Base-by-base conservation (phyloP, 345 rosid genomes). In the Citrus australasica region DNA sequence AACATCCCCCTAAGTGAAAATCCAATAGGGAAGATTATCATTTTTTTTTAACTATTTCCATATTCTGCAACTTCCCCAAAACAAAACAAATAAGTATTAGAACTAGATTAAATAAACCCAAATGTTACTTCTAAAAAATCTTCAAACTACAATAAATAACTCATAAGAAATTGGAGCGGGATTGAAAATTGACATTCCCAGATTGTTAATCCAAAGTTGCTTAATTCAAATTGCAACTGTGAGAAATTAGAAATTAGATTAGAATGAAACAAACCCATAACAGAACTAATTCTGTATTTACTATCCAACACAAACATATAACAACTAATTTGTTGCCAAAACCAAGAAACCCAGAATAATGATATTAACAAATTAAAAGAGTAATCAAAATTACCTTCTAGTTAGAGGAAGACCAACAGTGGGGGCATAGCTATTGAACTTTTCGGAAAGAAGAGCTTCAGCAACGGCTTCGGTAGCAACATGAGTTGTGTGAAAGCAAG, bases 351-450 rank as follows among this genome's bases (percentile, higher is more conserved):
- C 70, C 70, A 66, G 40, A 9, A 53, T 5, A 51, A 51, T 16
- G 21, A 51, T 16, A 14, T 51, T 51, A 5, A 51, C 56, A 51
- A 42, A 42, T 3, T 11, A 60, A 22, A 16, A 64, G 9, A 62
- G 58, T 1, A 28, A 17, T 67, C 5, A 13, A 42, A 21, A 17
- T 64, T 51, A 92, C 99, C 98, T 93, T 88, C 98, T 91, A 14
- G 97, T 72, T 80, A 89, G 97, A 25, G 97, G 97, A 78, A 94
- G 98, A 71, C 99, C 97, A 67, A 86, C 92, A 9, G 98, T 90
- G 28, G 99, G 99, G 28, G 99, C 78, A 80, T 96, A 96, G 62
- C 99, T 98, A 87, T 96, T 88, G 84, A 96, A 96, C 71, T 88
- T 92, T 17, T 86, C 82, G 33, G 95, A 96, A 66, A 80, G 88